Percentiles rank a stretch among this genome's conserved stretches.
These are phyloP conservation scores for Melocanna baccifera DNA, from an alignment of 176 grass and related monocot species.

Conservation along the genomic window DNA sequence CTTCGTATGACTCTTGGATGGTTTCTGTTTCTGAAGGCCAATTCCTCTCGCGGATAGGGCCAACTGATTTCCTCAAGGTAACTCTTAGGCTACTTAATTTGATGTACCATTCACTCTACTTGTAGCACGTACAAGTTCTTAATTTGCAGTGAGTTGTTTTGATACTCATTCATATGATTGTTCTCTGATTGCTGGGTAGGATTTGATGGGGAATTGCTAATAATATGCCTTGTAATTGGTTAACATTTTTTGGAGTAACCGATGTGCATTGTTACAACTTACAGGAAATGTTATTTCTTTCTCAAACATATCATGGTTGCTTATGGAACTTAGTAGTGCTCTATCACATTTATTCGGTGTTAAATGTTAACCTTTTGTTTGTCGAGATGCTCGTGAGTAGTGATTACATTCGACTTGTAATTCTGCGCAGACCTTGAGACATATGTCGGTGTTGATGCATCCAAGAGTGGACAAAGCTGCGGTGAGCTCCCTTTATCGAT, in stretches of 20 bases:
- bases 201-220: neutral
- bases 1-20: too few species aligned
- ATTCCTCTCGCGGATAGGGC: too few species aligned
- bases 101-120: neutral
- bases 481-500: constrained; percentile 45
- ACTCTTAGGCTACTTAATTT: neutral
- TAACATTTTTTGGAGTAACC: neutral
- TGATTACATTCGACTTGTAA: constrained; percentile 9
- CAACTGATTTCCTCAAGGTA: constrained; percentile 95
- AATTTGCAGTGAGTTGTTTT: neutral
- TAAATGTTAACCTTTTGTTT: neutral
- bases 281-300: too few species aligned
- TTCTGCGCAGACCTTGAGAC: constrained; percentile 75
- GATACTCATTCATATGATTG: neutral
- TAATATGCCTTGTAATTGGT: neutral
- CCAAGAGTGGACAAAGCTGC: constrained; percentile 90
- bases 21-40: too few species aligned
- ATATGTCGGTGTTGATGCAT: constrained; percentile 66
- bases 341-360: neutral
- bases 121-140: neutral
- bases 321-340: neutral
- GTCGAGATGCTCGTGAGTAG: neutral
- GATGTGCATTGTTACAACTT: neutral
- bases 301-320: too few species aligned
- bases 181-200: neutral